These are phyloP conservation scores for Picea sitchensis DNA, from an alignment of 75 land plant genomes.

Conservation along the genomic window DNA sequence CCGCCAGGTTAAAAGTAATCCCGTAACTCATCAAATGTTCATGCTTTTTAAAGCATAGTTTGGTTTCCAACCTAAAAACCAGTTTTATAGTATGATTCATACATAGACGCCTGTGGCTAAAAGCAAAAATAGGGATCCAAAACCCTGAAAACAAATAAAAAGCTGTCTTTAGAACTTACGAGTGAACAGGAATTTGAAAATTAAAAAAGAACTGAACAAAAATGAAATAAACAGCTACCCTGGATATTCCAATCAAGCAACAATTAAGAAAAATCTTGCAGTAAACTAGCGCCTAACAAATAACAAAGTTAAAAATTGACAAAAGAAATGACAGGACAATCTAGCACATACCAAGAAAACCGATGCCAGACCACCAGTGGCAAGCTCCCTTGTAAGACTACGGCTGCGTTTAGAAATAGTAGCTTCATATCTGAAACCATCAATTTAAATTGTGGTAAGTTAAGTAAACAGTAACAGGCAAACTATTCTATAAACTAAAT, in stretches of 20 bases:
- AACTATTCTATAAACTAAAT: too few species aligned
- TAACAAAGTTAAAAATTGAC: background rate
- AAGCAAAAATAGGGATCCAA: constrained; percentile 91
- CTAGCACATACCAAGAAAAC: constrained; percentile 67
- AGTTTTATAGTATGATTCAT: constrained; percentile 7
- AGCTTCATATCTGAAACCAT: constrained; percentile 80
- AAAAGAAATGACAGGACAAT: background rate
- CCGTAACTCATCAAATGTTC: too few species aligned
- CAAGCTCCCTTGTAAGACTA: constrained; percentile 64
- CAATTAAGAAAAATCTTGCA: constrained; percentile 4
- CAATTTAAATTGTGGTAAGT: too few species aligned
- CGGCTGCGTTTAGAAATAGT: constrained; percentile 80
- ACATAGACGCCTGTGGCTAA: constrained; percentile 92
- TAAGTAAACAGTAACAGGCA: too few species aligned
- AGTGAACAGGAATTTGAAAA: background rate
- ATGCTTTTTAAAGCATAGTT: too few species aligned
- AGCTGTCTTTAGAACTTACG: background rate
- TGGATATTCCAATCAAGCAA: background rate
- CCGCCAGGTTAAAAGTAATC: too few species aligned
- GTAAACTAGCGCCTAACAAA: background rate
- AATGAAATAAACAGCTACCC: background rate
- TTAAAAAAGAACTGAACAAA: background rate
- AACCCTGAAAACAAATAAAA: constrained; percentile 58
- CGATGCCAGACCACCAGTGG: constrained; percentile 73
- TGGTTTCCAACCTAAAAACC: too few species aligned